A percentile compares a stretch with the other conserved stretches of the same genome.
phyloP scores from a whole-genome alignment of 2,329 filamentous ascomycete genomes.

The Stemphylium vesicarium region DNA sequence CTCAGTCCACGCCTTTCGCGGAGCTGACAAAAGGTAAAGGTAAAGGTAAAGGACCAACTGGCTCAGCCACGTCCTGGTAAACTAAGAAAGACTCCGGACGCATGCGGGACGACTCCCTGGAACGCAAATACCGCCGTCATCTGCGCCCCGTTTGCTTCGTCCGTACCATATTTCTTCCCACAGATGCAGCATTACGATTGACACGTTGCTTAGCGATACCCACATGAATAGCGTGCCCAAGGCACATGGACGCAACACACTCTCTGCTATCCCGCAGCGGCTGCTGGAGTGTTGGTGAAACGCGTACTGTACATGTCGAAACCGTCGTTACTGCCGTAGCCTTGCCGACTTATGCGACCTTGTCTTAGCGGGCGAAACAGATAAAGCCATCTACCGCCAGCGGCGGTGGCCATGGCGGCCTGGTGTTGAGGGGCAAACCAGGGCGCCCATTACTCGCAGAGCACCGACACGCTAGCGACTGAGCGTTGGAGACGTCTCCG shows the following conservation, averaged over 20 bases:
- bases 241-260: background rate
- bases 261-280: background rate
- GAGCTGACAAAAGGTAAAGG: constrained; percentile 2
- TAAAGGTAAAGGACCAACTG: constrained; percentile 10
- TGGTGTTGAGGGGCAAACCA: constrained; percentile 40
- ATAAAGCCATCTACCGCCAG: constrained; percentile 26
- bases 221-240: constrained; percentile 1
- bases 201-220: constrained; percentile 9
- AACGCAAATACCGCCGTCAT: constrained; percentile 19
- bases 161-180: constrained; percentile 10
- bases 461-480: background rate
- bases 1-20: constrained; percentile 1
- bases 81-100: constrained; percentile 9
- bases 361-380: constrained; percentile 25
- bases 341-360: constrained; percentile 26
- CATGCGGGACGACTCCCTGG: constrained; percentile 13
- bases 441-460: constrained; percentile 11
- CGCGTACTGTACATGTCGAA: constrained; percentile 4
- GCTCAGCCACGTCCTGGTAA: constrained; percentile 18
- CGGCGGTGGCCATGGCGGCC: constrained; percentile 32
- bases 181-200: constrained; percentile 3
- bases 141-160: constrained; percentile 15
- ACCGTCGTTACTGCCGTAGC: constrained; percentile 11
- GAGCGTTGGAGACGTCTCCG: background rate
- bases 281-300: constrained; percentile 6